Evolutionary conservation across 2,329 filamentous ascomycete species (phyloP).

Genomic region (Epichloe hybrida): DNA sequence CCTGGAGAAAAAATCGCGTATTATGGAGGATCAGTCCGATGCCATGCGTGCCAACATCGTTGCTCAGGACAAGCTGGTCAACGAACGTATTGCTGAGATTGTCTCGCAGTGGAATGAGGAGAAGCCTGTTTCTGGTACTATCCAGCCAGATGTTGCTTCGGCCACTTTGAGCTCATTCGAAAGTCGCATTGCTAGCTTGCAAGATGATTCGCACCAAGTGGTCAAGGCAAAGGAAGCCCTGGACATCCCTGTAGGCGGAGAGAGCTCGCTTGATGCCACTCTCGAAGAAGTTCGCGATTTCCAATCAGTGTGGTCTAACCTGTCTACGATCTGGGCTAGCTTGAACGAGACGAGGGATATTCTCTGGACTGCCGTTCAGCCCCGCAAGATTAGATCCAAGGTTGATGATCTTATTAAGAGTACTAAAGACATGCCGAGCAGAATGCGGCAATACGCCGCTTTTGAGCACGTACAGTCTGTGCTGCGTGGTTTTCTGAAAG

Average conservation of each 20-base stretch:
- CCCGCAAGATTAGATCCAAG: conserved; percentile 77
- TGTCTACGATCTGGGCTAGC: conserved; percentile 94
- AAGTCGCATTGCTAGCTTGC: conserved; percentile 67
- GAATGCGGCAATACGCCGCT: conserved; percentile 98
- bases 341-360: conserved; percentile 86
- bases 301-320: conserved; percentile 92
- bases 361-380: conserved; percentile 90
- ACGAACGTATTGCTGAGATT: conserved; percentile 75
- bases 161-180: conserved; percentile 74
- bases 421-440: conserved; percentile 97
- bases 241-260: conserved; percentile 66
- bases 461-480: conserved; percentile 96
- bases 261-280: conserved; percentile 71
- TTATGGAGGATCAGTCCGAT: conserved; percentile 93
- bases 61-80: conserved; percentile 84
- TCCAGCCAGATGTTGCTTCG: conserved; percentile 79
- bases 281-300: conserved; percentile 97
- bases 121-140: conserved; percentile 90
- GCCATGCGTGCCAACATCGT: conserved; percentile 87
- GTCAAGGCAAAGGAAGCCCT: conserved; percentile 94
- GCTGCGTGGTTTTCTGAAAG: conserved; percentile 76
- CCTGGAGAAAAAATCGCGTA: conserved; percentile 79
- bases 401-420: conserved; percentile 91
- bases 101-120: conserved; percentile 86
- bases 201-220: conserved; percentile 84